Evolutionary conservation across 768 basidiomycete genomes (phyloP).

Genomic region (Termitomyces sp.): DNA sequence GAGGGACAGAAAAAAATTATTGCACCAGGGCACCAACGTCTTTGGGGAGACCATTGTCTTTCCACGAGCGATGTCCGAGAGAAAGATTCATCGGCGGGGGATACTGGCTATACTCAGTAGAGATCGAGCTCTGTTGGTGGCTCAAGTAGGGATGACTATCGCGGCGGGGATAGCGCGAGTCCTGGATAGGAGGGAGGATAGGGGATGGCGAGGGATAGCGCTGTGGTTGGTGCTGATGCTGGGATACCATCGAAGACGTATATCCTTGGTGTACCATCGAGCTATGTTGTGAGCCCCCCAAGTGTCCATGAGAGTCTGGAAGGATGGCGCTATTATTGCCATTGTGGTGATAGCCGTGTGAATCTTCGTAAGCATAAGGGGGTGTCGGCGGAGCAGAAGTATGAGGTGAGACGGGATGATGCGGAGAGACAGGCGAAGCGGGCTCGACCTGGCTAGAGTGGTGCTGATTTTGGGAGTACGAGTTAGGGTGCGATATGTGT

Average conservation of each 20-base stretch:
- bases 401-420: conserved; percentile 42
- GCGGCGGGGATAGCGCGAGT: conserved; percentile 29
- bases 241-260: conserved; percentile 18
- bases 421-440: conserved; percentile 47
- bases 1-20: conserved; percentile 10
- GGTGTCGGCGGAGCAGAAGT: conserved; percentile 41
- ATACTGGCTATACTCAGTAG: conserved; percentile 39
- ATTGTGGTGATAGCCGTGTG: conserved; percentile 34
- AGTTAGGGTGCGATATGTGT: conserved; percentile 53
- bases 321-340: conserved; percentile 17
- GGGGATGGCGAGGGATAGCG: conserved; percentile 54
- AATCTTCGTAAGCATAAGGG: conserved; percentile 45
- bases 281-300: conserved; percentile 21
- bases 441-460: conserved; percentile 30
- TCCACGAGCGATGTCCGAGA: conserved; percentile 42
- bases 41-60: conserved; percentile 41
- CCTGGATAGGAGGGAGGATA: conserved; percentile 53
- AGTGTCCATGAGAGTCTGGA: conserved; percentile 25
- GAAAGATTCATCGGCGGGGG: conserved; percentile 25
- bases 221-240: conserved; percentile 12
- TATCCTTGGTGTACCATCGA: conserved; percentile 18
- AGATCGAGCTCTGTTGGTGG: conserved; percentile 11
- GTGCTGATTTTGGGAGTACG: conserved; percentile 34
- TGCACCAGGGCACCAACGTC: conserved; percentile 36
- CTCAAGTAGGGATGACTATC: conserved; percentile 12